A percentile compares a stretch with the other conserved stretches of the same genome.
Evolutionary conservation across 768 basidiomycete genomes (phyloP).

Genomic region (Phylloporus sp.): DNA sequence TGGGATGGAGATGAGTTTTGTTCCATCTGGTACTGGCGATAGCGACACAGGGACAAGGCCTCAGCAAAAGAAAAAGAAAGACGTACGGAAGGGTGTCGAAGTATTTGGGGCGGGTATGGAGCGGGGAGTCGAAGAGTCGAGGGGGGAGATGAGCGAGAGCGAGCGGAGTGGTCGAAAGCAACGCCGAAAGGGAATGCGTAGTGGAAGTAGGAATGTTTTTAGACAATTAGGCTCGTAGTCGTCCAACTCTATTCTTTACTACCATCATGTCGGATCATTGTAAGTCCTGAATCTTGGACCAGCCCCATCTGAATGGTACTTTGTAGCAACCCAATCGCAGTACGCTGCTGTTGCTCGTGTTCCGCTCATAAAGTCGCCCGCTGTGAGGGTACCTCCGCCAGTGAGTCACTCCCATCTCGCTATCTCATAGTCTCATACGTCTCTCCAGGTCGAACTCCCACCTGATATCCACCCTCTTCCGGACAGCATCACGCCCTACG

Average conservation of each 20-base stretch:
- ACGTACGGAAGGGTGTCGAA: conserved; percentile 60
- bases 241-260: background rate
- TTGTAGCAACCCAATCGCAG: conserved; percentile 47
- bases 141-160: conserved; percentile 50
- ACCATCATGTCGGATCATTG: conserved; percentile 19
- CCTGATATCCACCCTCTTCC: conserved; percentile 94
- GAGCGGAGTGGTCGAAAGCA: conserved; percentile 78
- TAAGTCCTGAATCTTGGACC: conserved; percentile 8
- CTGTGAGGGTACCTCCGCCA: conserved; percentile 77
- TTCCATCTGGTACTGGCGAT: conserved; percentile 45
- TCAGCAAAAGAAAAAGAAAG: conserved; percentile 34
- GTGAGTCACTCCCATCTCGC: conserved; percentile 40
- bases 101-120: conserved; percentile 88
- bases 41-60: conserved; percentile 9
- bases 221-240: conserved; percentile 30
- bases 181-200: conserved; percentile 74
- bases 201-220: conserved; percentile 88
- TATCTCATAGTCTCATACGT: background rate
- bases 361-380: conserved; percentile 90
- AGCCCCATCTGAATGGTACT: background rate
- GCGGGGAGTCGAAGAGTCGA: conserved; percentile 57
- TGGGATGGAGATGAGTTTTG: conserved; percentile 82
- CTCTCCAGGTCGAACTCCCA: conserved; percentile 73
- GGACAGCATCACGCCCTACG: conserved; percentile 85
- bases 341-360: conserved; percentile 73